These are phyloP conservation scores for Pseudozyma hubeiensis DNA, from an alignment of 1,284 basidiomycete species.

Conservation along the genomic window DNA sequence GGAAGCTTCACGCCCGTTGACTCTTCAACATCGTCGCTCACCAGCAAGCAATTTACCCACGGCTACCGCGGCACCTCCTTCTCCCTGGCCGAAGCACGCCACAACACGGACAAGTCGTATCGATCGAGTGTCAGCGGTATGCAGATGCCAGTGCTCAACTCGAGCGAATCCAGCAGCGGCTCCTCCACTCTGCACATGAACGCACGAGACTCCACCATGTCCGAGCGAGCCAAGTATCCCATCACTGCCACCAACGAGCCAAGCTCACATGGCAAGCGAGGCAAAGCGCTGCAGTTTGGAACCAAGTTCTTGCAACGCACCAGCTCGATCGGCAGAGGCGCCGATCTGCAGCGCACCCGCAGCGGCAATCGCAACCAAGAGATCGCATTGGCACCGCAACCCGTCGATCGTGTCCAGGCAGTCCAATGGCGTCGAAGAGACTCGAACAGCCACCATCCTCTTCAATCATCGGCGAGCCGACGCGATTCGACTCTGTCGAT, in stretches of 20 bases:
- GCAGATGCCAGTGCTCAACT: slow-evolving; percentile 31
- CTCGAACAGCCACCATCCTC: slow-evolving; percentile 28
- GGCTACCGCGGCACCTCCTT: slow-evolving; percentile 48
- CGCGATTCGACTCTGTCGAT: slow-evolving; percentile 29
- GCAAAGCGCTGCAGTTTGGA: slow-evolving; percentile 22
- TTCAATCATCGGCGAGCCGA: slow-evolving; percentile 17
- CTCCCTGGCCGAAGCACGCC: slow-evolving; percentile 33
- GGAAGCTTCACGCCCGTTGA: slow-evolving; percentile 24
- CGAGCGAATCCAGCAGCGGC: slow-evolving; percentile 44
- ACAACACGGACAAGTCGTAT: slow-evolving; percentile 32
- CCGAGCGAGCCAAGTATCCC: slow-evolving; percentile 41
- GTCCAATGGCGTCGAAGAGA: slow-evolving; percentile 16
- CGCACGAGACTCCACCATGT: slow-evolving; percentile 36
- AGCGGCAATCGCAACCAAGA: slow-evolving; percentile 23
- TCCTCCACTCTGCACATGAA: slow-evolving; percentile 35
- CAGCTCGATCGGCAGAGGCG: slow-evolving; percentile 42
- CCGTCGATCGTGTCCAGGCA: slow-evolving; percentile 28
- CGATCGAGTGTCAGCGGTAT: slow-evolving; percentile 28
- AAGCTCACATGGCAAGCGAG: neutral
- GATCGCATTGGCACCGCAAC: slow-evolving; percentile 31
- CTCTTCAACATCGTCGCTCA: slow-evolving; percentile 10
- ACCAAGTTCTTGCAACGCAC: slow-evolving; percentile 25
- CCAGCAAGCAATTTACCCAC: slow-evolving; percentile 24
- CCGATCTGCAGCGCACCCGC: slow-evolving; percentile 39
- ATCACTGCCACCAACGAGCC: slow-evolving; percentile 35